These are phyloP conservation scores for Inonotus hispidus DNA, from an alignment of 1,284 basidiomycete genomes.

Conservation along the genomic window DNA sequence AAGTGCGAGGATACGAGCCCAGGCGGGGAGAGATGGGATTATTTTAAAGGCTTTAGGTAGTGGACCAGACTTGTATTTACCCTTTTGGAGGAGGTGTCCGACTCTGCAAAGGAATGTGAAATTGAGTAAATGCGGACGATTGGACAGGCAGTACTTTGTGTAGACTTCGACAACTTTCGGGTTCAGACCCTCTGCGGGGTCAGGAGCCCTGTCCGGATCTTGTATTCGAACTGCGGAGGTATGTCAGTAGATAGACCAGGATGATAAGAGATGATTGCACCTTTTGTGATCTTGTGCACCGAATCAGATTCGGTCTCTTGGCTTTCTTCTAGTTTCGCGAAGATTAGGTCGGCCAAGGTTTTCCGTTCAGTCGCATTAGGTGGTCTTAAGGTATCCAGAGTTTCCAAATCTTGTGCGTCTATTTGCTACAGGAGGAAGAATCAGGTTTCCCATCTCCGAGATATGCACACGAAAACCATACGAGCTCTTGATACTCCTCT, in stretches of 20 bases:
- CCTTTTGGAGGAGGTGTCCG: conserved; percentile 66
- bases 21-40: conserved; percentile 91
- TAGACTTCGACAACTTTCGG: conserved; percentile 97
- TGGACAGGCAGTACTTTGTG: conserved; percentile 62
- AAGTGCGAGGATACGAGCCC: conserved; percentile 93
- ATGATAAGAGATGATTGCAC: conserved; percentile 29
- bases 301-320: conserved; percentile 47
- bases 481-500: conserved; percentile 46
- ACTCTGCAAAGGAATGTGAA: conserved; percentile 51
- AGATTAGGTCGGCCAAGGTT: conserved; percentile 94
- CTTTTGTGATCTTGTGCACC: conserved; percentile 52
- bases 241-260: conserved; percentile 8
- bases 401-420: conserved; percentile 81
- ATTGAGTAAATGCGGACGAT: background rate
- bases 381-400: conserved; percentile 77
- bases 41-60: conserved; percentile 99
- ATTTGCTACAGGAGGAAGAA: conserved; percentile 67
- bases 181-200: conserved; percentile 90
- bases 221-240: conserved; percentile 13
- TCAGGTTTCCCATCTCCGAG: conserved; percentile 2
- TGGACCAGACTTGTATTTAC: conserved; percentile 91
- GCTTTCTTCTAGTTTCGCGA: conserved; percentile 75
- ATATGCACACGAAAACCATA: conserved; percentile 23
- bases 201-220: conserved; percentile 59
- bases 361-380: conserved; percentile 66